These are phyloP conservation scores for Colletotrichum karsti DNA, from an alignment of 2,329 filamentous ascomycete species.

Conservation along the genomic window DNA sequence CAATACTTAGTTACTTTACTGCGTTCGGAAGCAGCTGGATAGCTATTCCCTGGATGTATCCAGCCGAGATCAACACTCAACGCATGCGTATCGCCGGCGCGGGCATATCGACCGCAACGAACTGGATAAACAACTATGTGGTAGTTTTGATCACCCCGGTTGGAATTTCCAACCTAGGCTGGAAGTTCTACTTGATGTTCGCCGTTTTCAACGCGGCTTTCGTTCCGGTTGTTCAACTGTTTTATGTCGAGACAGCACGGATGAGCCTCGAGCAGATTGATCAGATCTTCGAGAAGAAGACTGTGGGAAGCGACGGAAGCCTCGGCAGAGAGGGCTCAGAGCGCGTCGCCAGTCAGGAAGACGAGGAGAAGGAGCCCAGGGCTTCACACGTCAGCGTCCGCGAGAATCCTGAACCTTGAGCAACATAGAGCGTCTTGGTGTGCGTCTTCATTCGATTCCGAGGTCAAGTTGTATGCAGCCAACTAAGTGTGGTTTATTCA, in stretches of 20 bases:
- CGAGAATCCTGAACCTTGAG: too few relatives aligned
- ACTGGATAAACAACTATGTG: conserved; percentile 44
- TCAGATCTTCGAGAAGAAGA: conserved; percentile 38
- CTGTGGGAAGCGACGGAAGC: too few relatives aligned
- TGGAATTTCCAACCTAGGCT: conserved; percentile 51
- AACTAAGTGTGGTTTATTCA: too few relatives aligned
- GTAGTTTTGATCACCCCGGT: conserved; percentile 43
- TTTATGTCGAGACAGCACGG: conserved; percentile 53
- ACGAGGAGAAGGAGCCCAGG: too few relatives aligned
- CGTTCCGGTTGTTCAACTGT: conserved; percentile 51
- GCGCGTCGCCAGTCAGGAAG: too few relatives aligned
- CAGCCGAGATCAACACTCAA: conserved; percentile 44
- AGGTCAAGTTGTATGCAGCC: too few relatives aligned
- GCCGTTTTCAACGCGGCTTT: conserved; percentile 52
- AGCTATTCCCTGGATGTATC: conserved; percentile 36
- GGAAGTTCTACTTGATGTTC: conserved; percentile 61
- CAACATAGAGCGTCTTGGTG: too few relatives aligned
- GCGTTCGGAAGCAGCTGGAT: too few relatives aligned
- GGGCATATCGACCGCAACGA: conserved; percentile 41
- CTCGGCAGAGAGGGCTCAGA: too few relatives aligned
- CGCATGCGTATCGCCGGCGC: conserved; percentile 43
- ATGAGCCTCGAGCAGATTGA: conserved; percentile 53
- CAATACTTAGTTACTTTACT: too few relatives aligned
- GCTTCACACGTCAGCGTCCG: too few relatives aligned
- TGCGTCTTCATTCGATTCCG: too few relatives aligned